Evolutionary conservation across 2,329 filamentous ascomycete genomes (phyloP).

Genomic region (Aspergillus pseudoviridinutans): DNA sequence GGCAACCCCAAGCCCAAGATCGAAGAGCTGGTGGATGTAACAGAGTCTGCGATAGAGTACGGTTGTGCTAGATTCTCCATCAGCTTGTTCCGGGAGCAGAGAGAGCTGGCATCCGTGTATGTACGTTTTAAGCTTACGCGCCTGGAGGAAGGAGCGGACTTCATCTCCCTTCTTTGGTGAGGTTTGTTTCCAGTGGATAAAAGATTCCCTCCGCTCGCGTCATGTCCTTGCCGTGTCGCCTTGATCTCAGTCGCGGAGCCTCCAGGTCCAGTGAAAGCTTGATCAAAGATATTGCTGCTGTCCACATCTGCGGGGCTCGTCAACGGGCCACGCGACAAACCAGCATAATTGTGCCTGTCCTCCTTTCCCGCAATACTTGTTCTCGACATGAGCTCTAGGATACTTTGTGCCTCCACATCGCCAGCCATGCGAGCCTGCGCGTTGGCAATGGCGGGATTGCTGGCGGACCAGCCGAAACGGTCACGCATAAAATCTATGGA

Average conservation of each 20-base stretch:
- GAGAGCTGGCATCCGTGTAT: slow-evolving; percentile 74
- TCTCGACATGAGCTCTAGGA: slow-evolving; percentile 81
- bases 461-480: slow-evolving; percentile 74
- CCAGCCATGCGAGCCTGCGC: slow-evolving; percentile 79
- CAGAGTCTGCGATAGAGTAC: slow-evolving; percentile 57
- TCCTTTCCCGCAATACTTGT: slow-evolving; percentile 72
- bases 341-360: slow-evolving; percentile 43
- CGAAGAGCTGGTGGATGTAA: slow-evolving; percentile 34
- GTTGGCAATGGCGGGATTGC: slow-evolving; percentile 70
- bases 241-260: slow-evolving; percentile 18
- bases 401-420: slow-evolving; percentile 81
- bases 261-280: slow-evolving; percentile 59
- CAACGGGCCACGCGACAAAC: slow-evolving; percentile 58
- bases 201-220: slow-evolving; percentile 18
- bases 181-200: slow-evolving; percentile 29
- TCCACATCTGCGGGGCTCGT: slow-evolving; percentile 74
- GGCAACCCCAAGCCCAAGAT: slow-evolving; percentile 37
- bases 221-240: slow-evolving; percentile 18
- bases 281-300: slow-evolving; percentile 79
- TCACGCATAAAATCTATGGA: slow-evolving; percentile 97
- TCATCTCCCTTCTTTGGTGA: slow-evolving; percentile 29
- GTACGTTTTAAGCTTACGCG: slow-evolving; percentile 76
- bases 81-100: slow-evolving; percentile 74
- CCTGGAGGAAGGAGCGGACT: slow-evolving; percentile 51
- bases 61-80: slow-evolving; percentile 82